These are phyloP conservation scores for Silene latifolia DNA, from an alignment of 148 eudicot genomes.

Conservation along the genomic window DNA sequence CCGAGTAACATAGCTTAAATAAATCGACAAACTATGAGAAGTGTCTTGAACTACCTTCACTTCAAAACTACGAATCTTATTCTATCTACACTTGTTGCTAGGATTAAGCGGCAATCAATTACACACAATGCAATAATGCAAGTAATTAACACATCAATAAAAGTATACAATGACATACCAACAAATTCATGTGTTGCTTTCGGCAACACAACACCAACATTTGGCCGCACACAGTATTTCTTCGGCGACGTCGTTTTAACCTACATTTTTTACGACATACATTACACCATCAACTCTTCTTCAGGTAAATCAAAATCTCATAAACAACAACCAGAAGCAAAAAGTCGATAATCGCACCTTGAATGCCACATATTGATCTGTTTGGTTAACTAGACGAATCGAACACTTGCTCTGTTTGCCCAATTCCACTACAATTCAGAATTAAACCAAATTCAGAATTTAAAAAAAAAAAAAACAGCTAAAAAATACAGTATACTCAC, in stretches of 20 bases:
- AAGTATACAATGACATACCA: slow-evolving; percentile 41
- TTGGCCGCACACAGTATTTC: slow-evolving; percentile 87
- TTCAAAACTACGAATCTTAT: not conserved
- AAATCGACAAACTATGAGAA: too few species aligned
- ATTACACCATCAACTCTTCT: slow-evolving; percentile 3
- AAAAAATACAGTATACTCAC: too few species aligned
- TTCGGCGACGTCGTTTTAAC: slow-evolving; percentile 92
- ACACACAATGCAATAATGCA: not conserved
- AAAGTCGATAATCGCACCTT: slow-evolving; percentile 45
- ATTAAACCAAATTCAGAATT: not conserved
- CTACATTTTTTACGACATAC: slow-evolving; percentile 33
- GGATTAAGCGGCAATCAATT: not conserved
- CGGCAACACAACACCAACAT: slow-evolving; percentile 66
- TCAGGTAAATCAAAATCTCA: slow-evolving; percentile 1
- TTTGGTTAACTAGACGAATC: slow-evolving; percentile 57
- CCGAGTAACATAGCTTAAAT: not conserved
- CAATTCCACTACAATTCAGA: slow-evolving; percentile 50
- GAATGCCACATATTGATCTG: slow-evolving; percentile 73
- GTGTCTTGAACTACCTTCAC: not conserved
- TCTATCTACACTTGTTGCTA: slow-evolving; percentile 1
- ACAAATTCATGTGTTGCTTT: slow-evolving; percentile 57
- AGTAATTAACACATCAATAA: not conserved
- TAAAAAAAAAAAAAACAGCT: not conserved
- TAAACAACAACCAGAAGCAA: not conserved
- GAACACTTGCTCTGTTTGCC: slow-evolving; percentile 68